phyloP scores from a whole-genome alignment of 1,284 basidiomycete species.

The Microbotryum scabiosae region DNA sequence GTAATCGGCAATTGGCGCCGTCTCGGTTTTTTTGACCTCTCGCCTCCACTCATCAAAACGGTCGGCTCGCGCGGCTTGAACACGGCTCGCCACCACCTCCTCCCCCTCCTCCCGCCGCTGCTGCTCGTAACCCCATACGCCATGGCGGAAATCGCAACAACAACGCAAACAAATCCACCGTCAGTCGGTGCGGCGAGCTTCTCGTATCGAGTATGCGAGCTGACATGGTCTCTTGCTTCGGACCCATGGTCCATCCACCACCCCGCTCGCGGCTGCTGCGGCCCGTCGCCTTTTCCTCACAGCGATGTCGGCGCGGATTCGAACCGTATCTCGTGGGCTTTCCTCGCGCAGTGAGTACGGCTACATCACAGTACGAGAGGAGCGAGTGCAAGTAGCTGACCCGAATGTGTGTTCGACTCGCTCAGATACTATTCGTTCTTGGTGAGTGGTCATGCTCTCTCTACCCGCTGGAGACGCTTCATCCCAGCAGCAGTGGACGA shows the following conservation, averaged over 20 bases:
- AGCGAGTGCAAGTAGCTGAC: background rate
- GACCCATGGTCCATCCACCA: too few relatives aligned
- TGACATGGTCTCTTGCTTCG: too few relatives aligned
- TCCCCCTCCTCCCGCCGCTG: too few relatives aligned
- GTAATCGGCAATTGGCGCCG: too few relatives aligned
- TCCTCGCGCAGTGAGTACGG: slow-evolving; percentile 22
- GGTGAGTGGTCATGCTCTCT: background rate
- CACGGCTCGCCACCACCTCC: too few relatives aligned
- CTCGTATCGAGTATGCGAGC: too few relatives aligned
- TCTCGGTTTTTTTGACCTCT: too few relatives aligned
- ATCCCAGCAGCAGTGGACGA: background rate
- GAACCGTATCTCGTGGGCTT: slow-evolving; percentile 26
- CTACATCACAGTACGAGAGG: background rate
- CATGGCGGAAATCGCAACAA: background rate
- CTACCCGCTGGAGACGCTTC: background rate
- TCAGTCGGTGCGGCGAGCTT: too few relatives aligned
- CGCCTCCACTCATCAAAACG: too few relatives aligned
- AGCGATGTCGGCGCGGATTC: slow-evolving; percentile 5
- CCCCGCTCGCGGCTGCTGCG: too few relatives aligned
- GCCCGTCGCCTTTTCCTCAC: background rate
- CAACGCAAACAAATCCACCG: too few relatives aligned
- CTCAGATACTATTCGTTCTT: slow-evolving; percentile 22
- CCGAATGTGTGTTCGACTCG: background rate
- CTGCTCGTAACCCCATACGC: background rate
- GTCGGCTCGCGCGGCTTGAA: too few relatives aligned